Percentiles rank a stretch among this genome's conserved stretches.
Evolutionary conservation across 106 monocot genomes (phyloP).

Genomic region (Triglochin maritima): DNA sequence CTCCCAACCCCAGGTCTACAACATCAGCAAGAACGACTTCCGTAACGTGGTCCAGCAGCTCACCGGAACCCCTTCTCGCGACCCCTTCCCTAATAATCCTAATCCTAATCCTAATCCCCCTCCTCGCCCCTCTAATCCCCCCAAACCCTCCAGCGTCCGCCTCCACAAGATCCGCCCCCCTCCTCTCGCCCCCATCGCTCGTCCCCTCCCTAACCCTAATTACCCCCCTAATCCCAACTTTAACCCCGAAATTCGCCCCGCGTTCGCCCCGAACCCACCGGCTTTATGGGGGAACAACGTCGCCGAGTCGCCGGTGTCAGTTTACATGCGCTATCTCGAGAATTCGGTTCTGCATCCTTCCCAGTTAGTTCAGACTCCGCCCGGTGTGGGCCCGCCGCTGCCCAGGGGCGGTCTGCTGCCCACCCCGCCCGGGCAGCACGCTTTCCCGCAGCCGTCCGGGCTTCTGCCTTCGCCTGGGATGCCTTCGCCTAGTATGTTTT

Average conservation of each 20-base stretch:
- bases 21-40: constrained; percentile 63
- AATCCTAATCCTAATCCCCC: background rate
- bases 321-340: constrained; percentile 73
- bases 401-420: background rate
- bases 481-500: constrained; percentile 38
- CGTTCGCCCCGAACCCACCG: constrained; percentile 1
- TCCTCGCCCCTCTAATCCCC: constrained; percentile 8
- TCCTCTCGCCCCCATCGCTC: constrained; percentile 42
- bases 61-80: constrained; percentile 55
- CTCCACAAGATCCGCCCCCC: constrained; percentile 67
- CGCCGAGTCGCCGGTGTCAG: constrained; percentile 51
- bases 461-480: background rate
- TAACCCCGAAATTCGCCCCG: constrained; percentile 6
- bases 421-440: background rate
- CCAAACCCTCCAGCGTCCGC: constrained; percentile 31
- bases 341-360: constrained; percentile 36
- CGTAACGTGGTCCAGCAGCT: constrained; percentile 55
- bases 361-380: background rate
- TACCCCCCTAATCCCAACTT: constrained; percentile 7
- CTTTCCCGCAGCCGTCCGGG: background rate
- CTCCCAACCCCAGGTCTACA: constrained; percentile 52
- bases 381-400: no score
- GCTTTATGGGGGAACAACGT: constrained; percentile 3
- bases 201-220: constrained; percentile 16
- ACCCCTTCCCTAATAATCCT: constrained; percentile 4